These are phyloP conservation scores for Hamamelis virginiana DNA, from an alignment of 164 flowering plant species.

Conservation along the genomic window DNA sequence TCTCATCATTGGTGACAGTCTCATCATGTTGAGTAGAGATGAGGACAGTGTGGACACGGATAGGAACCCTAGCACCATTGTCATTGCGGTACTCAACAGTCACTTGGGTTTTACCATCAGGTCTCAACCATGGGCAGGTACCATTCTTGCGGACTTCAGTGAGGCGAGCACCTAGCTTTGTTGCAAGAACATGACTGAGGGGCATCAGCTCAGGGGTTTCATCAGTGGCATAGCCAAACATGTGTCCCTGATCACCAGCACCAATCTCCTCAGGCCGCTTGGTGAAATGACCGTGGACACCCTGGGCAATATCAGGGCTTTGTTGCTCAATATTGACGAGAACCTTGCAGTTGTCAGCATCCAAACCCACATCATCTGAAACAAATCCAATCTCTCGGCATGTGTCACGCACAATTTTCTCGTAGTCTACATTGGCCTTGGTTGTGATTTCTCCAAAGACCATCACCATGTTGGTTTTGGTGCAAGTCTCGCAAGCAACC, in stretches of 20 bases:
- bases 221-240: constrained; percentile 75
- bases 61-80: constrained; percentile 65
- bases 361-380: constrained; percentile 70
- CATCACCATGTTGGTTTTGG: constrained; percentile 76
- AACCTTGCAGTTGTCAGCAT: constrained; percentile 75
- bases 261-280: constrained; percentile 73
- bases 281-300: constrained; percentile 70
- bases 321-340: constrained; percentile 74
- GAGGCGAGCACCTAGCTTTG: constrained; percentile 63
- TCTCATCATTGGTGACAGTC: constrained; percentile 65
- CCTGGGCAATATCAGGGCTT: constrained; percentile 78
- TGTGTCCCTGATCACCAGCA: constrained; percentile 72
- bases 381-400: constrained; percentile 59
- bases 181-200: constrained; percentile 59
- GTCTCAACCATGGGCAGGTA: constrained; percentile 67
- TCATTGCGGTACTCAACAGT: constrained; percentile 68
- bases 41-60: constrained; percentile 67
- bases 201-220: constrained; percentile 77
- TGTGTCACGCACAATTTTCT: constrained; percentile 68
- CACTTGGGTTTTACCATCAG: constrained; percentile 74
- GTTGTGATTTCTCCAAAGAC: constrained; percentile 75
- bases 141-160: constrained; percentile 70
- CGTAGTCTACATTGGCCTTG: constrained; percentile 61
- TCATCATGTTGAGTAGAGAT: constrained; percentile 75
- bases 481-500: constrained; percentile 75